Evolutionary conservation across 2,329 filamentous ascomycete species (phyloP).

Genomic region (Ophiostoma sp.): DNA sequence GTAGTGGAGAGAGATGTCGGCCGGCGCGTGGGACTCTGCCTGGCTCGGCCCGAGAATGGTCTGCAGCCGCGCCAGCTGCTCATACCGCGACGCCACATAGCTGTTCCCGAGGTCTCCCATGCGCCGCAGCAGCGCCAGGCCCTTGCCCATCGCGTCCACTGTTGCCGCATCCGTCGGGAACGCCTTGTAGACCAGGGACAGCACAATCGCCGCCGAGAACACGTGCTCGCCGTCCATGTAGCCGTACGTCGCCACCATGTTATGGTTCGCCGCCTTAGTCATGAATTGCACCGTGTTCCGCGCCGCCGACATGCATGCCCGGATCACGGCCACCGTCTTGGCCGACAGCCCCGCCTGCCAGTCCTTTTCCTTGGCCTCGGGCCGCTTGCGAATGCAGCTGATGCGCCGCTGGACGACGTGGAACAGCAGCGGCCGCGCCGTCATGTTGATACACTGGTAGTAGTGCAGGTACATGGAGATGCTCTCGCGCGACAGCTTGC

Average conservation of each 20-base stretch:
- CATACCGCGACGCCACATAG: conserved; percentile 39
- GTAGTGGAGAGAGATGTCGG: neutral
- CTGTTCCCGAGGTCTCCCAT: conserved; percentile 51
- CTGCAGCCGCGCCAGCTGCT: conserved; percentile 29
- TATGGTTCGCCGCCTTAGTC: conserved; percentile 43
- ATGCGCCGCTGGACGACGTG: conserved; percentile 48
- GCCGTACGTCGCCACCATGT: conserved; percentile 51
- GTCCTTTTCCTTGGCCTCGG: conserved; percentile 30
- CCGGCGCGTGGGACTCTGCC: neutral
- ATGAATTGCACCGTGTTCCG: conserved; percentile 46
- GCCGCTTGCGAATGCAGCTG: conserved; percentile 30
- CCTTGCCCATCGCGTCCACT: conserved; percentile 39
- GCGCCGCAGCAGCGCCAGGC: conserved; percentile 42
- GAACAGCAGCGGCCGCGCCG: conserved; percentile 48
- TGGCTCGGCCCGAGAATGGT: conserved; percentile 18
- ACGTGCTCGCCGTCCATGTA: conserved; percentile 54
- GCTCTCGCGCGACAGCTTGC: conserved; percentile 32
- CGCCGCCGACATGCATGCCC: conserved; percentile 48
- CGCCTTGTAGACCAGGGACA: conserved; percentile 50
- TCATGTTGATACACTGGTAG: conserved; percentile 55
- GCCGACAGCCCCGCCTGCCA: conserved; percentile 45
- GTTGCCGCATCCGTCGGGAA: conserved; percentile 44
- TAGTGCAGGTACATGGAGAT: conserved; percentile 48
- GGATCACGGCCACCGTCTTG: conserved; percentile 46
- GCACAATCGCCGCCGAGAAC: conserved; percentile 49